Evolutionary conservation across 2,329 filamentous ascomycete species (phyloP).

Genomic region (Truncatella angustata): DNA sequence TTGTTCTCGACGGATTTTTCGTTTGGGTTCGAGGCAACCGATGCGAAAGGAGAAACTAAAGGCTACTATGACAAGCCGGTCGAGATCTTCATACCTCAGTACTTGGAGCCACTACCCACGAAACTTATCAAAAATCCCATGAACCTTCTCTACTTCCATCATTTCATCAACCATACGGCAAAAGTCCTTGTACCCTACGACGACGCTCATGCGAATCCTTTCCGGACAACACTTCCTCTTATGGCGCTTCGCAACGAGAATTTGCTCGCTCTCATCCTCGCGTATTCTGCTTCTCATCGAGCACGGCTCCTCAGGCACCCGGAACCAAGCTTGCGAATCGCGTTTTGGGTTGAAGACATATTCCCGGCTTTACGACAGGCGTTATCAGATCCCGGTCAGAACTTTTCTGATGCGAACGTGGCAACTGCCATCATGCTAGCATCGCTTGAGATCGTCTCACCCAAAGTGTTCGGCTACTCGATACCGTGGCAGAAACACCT

Average conservation of each 20-base stretch:
- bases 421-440: constrained; percentile 84
- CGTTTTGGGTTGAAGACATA: constrained; percentile 77
- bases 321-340: constrained; percentile 75
- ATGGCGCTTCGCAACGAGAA: constrained; percentile 70
- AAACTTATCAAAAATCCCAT: constrained; percentile 69
- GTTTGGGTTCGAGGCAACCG: constrained; percentile 43
- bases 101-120: constrained; percentile 45
- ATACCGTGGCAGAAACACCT: constrained; percentile 82
- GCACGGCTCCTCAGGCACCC: constrained; percentile 70
- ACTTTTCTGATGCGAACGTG: constrained; percentile 70
- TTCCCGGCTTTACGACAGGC: constrained; percentile 69
- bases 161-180: constrained; percentile 78
- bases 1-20: constrained; percentile 41
- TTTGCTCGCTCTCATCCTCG: constrained; percentile 72
- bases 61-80: constrained; percentile 72
- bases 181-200: constrained; percentile 53
- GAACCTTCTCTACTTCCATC: constrained; percentile 68
- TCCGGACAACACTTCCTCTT: constrained; percentile 47
- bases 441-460: constrained; percentile 80
- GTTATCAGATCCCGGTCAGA: constrained; percentile 57
- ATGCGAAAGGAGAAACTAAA: constrained; percentile 54
- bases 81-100: constrained; percentile 52
- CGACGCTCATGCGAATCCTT: constrained; percentile 51
- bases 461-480: constrained; percentile 75
- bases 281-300: constrained; percentile 79